These are phyloP conservation scores for Aspergillus hortae DNA, from an alignment of 2,329 filamentous ascomycete genomes.

Conservation along the genomic window DNA sequence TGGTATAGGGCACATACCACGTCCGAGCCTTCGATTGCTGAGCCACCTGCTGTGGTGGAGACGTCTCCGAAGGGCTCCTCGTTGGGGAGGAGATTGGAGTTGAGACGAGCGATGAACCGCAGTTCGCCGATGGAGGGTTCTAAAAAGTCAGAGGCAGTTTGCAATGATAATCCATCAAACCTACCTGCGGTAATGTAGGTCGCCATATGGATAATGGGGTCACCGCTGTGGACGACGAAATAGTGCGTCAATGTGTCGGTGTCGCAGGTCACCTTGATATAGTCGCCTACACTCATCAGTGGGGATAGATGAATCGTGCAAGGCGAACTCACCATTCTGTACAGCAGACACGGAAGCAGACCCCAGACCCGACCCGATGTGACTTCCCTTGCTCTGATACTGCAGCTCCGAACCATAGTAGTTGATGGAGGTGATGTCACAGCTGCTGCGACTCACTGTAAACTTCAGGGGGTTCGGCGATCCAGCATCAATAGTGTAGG, in stretches of 20 bases:
- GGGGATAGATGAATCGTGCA: background rate
- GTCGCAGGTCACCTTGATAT: slow-evolving; percentile 60
- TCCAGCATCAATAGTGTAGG: slow-evolving; percentile 48
- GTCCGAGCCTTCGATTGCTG: slow-evolving; percentile 57
- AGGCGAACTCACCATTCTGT: slow-evolving; percentile 28
- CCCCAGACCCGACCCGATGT: slow-evolving; percentile 59
- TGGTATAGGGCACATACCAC: slow-evolving; percentile 30
- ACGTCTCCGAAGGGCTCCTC: slow-evolving; percentile 54
- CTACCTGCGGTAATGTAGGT: slow-evolving; percentile 55
- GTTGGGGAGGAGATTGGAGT: slow-evolving; percentile 48
- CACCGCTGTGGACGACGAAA: slow-evolving; percentile 59
- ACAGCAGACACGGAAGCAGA: slow-evolving; percentile 52
- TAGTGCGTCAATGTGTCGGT: slow-evolving; percentile 63
- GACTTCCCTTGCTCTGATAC: slow-evolving; percentile 50
- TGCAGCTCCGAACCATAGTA: slow-evolving; percentile 60
- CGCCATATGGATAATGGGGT: slow-evolving; percentile 58
- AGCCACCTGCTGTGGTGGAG: slow-evolving; percentile 54
- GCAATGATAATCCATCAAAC: slow-evolving; percentile 3
- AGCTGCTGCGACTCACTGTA: slow-evolving; percentile 52
- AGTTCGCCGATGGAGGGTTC: slow-evolving; percentile 58
- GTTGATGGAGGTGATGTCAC: slow-evolving; percentile 62
- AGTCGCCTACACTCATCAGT: slow-evolving; percentile 30
- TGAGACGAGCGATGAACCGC: slow-evolving; percentile 61
- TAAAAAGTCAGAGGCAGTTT: slow-evolving; percentile 10
- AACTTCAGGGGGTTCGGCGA: slow-evolving; percentile 50